Base-by-base conservation (phyloP, 805 yeast species). In the Sungouiella thailandica region DNA sequence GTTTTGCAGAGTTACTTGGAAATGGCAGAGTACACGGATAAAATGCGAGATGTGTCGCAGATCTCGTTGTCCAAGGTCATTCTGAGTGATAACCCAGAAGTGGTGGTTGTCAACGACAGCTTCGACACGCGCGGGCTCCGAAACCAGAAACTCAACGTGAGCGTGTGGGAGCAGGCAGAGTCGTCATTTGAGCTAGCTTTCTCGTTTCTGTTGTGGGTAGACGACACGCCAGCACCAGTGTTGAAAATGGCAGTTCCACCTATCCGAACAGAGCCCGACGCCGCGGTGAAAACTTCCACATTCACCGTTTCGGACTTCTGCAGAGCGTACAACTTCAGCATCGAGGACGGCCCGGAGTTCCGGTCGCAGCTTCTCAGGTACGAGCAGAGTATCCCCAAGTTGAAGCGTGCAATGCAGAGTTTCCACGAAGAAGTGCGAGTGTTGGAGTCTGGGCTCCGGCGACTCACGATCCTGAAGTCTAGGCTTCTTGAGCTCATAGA, bases 271-370 rank as follows among this genome's bases (percentile, higher is more conserved):
- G 15, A 12, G 4, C 15, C 16, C 17, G 7, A 7, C 25, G 9
- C 25, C 4, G 4, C 25, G 4, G 4, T 3, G 17, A 7, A 7
- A 17, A 6, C 29, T 3, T 28, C 13, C n/a, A 5, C 18, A 4
- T 23, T 46, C 17, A 37, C 30, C 9, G 18, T 46, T 4, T 18
- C 24, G 13, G 48, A 46, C 10, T 36, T 44, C 5, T 50, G 58
- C 28, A 50, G 42, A 23, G 62, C 52, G 4, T 65, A 62, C 36
- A 51, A 42, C 22, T 64, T 65, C 36, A 53, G 49, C 23, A 47
- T 62, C 12, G 67, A 65, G 29, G 72, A 67, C 41, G 72, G 72
- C 0, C 72, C 72, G 4, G 68, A 64, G 31, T 65, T 66, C 34
- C 43, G 72, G 17, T 56, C 47, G 14, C 38, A 56, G 4, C 49